Conservation (phyloP, 306 rosid species). For the Medicago lupulina region DNA sequence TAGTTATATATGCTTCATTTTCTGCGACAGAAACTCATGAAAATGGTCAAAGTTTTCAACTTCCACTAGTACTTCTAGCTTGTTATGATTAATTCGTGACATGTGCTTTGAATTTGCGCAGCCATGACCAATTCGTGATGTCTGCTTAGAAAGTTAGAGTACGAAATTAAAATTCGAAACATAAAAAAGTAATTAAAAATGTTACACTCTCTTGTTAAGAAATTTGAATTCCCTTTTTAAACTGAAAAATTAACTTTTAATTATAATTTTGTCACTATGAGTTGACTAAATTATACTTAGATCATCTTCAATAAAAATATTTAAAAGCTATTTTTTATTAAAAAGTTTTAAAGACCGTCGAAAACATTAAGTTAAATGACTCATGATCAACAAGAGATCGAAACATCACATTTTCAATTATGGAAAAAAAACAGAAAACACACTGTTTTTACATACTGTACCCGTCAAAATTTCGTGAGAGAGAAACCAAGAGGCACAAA, state of each 20-base stretch:
- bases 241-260: too few relatives aligned
- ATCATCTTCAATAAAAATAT: too few relatives aligned
- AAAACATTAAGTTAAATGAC: too few relatives aligned
- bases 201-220: not conserved
- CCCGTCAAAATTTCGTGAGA: not conserved
- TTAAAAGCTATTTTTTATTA: too few relatives aligned
- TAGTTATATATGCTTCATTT: not conserved
- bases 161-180: not conserved
- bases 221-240: not conserved
- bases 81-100: not conserved
- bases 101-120: not conserved
- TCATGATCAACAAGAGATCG: too few relatives aligned
- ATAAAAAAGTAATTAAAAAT: too few relatives aligned
- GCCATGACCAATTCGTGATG: not conserved
- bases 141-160: not conserved
- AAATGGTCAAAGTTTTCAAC: not conserved
- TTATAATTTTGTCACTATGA: too few relatives aligned
- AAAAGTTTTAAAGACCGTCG: too few relatives aligned
- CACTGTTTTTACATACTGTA: not conserved
- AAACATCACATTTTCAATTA: too few relatives aligned
- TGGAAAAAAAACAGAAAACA: too few relatives aligned
- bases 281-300: too few relatives aligned
- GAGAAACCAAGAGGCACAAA: not conserved
- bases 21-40: not conserved
- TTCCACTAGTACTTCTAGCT: not conserved